Evolutionary conservation across 495 filamentous ascomycete species (phyloP).

Genomic region (Talaromyces nanjingensis): DNA sequence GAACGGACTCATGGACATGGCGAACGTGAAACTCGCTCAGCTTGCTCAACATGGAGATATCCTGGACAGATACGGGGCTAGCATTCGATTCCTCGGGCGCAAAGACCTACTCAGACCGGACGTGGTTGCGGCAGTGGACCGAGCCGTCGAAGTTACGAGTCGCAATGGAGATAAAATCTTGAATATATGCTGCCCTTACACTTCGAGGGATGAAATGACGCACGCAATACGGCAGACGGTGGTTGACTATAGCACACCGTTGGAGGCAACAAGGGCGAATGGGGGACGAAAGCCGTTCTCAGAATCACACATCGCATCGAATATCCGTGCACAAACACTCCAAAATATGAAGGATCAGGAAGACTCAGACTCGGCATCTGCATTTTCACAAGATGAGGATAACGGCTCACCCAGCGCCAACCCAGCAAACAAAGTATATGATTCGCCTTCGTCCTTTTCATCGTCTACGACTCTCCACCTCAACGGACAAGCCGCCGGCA

Average conservation of each 20-base stretch:
- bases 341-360: slow-evolving; percentile 30
- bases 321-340: slow-evolving; percentile 57
- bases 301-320: slow-evolving; percentile 76
- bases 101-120: slow-evolving; percentile 74
- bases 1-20: slow-evolving; percentile 95
- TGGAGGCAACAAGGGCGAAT: slow-evolving; percentile 28
- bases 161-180: slow-evolving; percentile 76
- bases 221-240: slow-evolving; percentile 84
- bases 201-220: slow-evolving; percentile 92
- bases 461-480: slow-evolving; percentile 47
- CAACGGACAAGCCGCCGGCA: slow-evolving; percentile 23
- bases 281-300: slow-evolving; percentile 61
- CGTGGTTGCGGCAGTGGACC: slow-evolving; percentile 79
- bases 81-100: slow-evolving; percentile 76
- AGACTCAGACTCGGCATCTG: slow-evolving; percentile 32
- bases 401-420: slow-evolving; percentile 23
- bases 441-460: slow-evolving; percentile 50
- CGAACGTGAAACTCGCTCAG: slow-evolving; percentile 86
- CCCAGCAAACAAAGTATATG: slow-evolving; percentile 34
- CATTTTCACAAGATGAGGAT: slow-evolving; percentile 27
- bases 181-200: slow-evolving; percentile 97
- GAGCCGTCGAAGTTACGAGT: slow-evolving; percentile 73
- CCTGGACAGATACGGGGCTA: slow-evolving; percentile 85
- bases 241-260: slow-evolving; percentile 66
- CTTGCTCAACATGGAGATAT: slow-evolving; percentile 89